Percentiles rank a stretch among this genome's conserved stretches.
phyloP scores from a whole-genome alignment of 768 basidiomycete species.

The Leccinum boreale region DNA sequence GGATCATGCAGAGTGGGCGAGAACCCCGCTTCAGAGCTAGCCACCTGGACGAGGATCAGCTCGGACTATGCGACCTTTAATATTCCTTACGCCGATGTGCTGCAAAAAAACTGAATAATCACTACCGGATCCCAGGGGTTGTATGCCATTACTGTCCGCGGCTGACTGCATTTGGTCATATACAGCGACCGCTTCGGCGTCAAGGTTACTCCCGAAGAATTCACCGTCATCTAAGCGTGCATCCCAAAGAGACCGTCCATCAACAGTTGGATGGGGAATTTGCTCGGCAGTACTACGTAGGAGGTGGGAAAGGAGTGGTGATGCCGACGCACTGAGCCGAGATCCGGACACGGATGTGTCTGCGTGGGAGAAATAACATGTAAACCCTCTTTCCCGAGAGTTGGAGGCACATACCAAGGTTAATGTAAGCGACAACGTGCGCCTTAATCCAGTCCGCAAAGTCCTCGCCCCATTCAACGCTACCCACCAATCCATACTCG shows the following conservation, averaged over 20 bases:
- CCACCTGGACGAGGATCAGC: constrained; percentile 19
- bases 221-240: constrained; percentile 53
- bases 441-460: constrained; percentile 77
- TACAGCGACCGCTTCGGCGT: no score
- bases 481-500: constrained; percentile 72
- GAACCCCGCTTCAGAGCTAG: constrained; percentile 35
- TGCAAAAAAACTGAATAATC: constrained; percentile 94
- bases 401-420: constrained; percentile 48
- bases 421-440: constrained; percentile 88
- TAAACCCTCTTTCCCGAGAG: background rate
- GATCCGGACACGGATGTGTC: constrained; percentile 57
- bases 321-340: constrained; percentile 48
- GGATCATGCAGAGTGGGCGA: constrained; percentile 46
- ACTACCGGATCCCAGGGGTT: constrained; percentile 77
- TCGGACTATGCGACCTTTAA: no score
- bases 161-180: no score
- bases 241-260: constrained; percentile 73
- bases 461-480: constrained; percentile 94
- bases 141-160: no score
- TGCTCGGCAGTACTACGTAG: constrained; percentile 64
- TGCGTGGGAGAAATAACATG: constrained; percentile 30
- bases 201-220: constrained; percentile 21
- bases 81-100: constrained; percentile 50
- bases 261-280: constrained; percentile 68
- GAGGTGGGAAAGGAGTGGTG: constrained; percentile 81